Evolutionary conservation across 139 green algal species (phyloP), one percentile per base, ranked within the genome.

Genomic region (Chlorella sp.): DNA sequence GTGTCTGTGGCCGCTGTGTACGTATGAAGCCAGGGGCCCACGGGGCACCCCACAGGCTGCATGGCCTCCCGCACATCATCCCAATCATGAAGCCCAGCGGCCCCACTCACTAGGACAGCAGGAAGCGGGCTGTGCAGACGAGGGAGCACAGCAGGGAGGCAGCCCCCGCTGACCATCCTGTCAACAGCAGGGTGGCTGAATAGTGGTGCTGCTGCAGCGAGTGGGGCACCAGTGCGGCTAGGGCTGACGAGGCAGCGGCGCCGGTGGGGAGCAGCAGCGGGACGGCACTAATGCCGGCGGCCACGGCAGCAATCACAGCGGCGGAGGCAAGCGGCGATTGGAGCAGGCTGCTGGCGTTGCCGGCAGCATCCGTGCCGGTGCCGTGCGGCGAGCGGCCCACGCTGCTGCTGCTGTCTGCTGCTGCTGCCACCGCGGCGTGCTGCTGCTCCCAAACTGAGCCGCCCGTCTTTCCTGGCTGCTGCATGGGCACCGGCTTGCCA

Each of bases 21-120:
- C 7, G 48, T 57, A 57, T 57, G 48, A 9, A 57, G 48, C 48
- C n/a, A n/a, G n/a, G n/a, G n/a, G n/a, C n/a, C n/a, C n/a, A n/a
- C n/a, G n/a, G n/a, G n/a, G n/a, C n/a, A n/a, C n/a, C n/a, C n/a
- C n/a, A n/a, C n/a, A n/a, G n/a, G n/a, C n/a, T 2, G 64, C 64
- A 71, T 71, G 11, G 21, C 64, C 21, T 28, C 21, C 21, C 22
- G 22, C 64, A 12, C 3, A 4, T 4, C 64, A 9, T 18, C 64
- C 21, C 64, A 5, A 2, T 12, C 64, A 71, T 5, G 64, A 2
- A 71, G 64, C 64, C 28, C 30, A n/a, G 36, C 34, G 9, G 76
- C 30, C 16, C 26, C 16, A 88, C 86, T 90, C 77, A 90, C 86
- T 57, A 90, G 60, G 61, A 82, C 24, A 90, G 14, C 26, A 90